Evolutionary conservation across 768 basidiomycete species (phyloP).

Genomic region (Psilocybe azurescens): DNA sequence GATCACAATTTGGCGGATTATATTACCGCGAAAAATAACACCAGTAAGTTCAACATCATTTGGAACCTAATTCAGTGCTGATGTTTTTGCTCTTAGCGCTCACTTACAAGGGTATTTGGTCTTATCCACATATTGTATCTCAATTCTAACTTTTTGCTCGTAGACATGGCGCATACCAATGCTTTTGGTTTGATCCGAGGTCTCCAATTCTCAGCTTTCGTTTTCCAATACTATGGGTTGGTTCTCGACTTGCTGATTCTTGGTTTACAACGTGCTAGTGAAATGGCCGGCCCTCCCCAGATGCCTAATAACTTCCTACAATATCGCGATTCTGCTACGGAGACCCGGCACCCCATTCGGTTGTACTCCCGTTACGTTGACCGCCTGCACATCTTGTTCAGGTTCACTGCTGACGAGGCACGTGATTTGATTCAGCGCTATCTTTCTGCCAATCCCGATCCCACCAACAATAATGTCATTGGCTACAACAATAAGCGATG

Average conservation of each 20-base stretch:
- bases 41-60: conserved; percentile 44
- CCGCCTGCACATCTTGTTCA: conserved; percentile 93
- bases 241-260: conserved; percentile 95
- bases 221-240: conserved; percentile 98
- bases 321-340: conserved; percentile 93
- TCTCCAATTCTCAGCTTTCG: conserved; percentile 97
- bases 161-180: conserved; percentile 96
- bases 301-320: conserved; percentile 99
- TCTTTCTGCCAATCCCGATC: conserved; percentile 96
- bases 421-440: conserved; percentile 98
- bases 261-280: conserved; percentile 96
- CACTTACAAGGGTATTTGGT: conserved; percentile 78
- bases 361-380: conserved; percentile 98
- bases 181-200: conserved; percentile 97
- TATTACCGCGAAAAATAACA: conserved; percentile 99
- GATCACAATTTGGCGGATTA: conserved; percentile 99
- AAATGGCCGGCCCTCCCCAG: conserved; percentile 98
- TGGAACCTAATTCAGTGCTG: background rate
- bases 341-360: conserved; percentile 97
- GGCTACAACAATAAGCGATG: conserved; percentile 99
- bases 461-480: conserved; percentile 98
- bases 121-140: background rate
- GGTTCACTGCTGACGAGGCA: conserved; percentile 97
- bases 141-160: conserved; percentile 2
- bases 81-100: conserved; percentile 47